Conservation (phyloP, 768 basidiomycete species). For the Suillus paluster region DNA sequence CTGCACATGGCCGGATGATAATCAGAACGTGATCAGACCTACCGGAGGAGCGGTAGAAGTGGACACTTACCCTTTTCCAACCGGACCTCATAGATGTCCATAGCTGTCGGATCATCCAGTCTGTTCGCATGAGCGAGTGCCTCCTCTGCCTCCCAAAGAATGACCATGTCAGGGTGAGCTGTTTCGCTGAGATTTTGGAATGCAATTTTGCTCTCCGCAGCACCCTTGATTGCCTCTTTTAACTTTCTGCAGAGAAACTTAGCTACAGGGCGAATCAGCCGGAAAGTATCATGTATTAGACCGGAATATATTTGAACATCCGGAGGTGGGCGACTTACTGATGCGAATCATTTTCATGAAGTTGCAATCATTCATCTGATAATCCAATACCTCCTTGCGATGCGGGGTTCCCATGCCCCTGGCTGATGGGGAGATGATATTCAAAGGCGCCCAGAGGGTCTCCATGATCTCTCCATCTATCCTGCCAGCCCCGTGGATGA, state of each 20-base stretch:
- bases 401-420: constrained; percentile 1
- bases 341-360: constrained; percentile 28
- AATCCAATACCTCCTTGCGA: constrained; percentile 22
- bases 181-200: neutral
- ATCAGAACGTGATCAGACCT: too few relatives aligned
- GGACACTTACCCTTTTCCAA: constrained; percentile 8
- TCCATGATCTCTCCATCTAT: constrained; percentile 15
- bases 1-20: neutral
- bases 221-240: neutral
- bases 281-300: neutral
- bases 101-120: neutral
- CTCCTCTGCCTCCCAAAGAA: constrained; percentile 7
- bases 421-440: constrained; percentile 3
- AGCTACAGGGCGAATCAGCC: neutral
- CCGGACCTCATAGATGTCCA: constrained; percentile 13
- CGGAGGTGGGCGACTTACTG: neutral
- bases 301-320: neutral
- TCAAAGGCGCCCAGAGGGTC: constrained; percentile 7
- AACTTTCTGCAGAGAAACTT: constrained; percentile 2
- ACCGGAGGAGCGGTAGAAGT: too few relatives aligned
- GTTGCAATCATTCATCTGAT: constrained; percentile 30
- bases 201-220: neutral
- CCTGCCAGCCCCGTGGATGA: neutral
- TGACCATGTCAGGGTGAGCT: neutral
- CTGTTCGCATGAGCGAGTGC: neutral